A percentile compares a stretch with the other conserved stretches of the same genome.
Conservation (phyloP, 257 asterid species). For the Nemophila menziesii region DNA sequence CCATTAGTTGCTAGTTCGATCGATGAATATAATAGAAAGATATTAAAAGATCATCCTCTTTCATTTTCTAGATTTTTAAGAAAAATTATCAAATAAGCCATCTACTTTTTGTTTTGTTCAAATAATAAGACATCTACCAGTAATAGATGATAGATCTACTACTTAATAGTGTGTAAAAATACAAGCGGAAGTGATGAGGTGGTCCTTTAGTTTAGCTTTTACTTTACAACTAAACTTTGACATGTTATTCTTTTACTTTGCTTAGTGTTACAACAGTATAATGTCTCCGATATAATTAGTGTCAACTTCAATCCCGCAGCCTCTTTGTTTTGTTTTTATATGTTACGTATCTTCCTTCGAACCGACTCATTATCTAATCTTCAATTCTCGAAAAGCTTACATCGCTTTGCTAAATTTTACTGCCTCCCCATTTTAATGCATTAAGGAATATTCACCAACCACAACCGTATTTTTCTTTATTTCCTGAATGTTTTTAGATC, state of each 20-base stretch:
- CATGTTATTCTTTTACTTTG: constrained; percentile 12
- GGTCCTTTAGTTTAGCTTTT: constrained; percentile 17
- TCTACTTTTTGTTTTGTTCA: too few species aligned
- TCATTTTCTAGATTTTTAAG: too few species aligned
- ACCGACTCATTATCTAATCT: constrained; percentile 12
- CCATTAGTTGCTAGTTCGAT: too few species aligned
- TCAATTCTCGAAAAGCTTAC: constrained; percentile 7
- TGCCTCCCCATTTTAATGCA: neutral
- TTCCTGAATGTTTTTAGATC: too few species aligned
- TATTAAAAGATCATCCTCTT: too few species aligned
- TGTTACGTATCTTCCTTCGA: constrained; percentile 10
- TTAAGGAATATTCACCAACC: too few species aligned
- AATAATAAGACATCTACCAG: too few species aligned
- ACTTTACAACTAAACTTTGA: constrained; percentile 25
- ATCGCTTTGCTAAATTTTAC: neutral
- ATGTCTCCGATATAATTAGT: constrained; percentile 30
- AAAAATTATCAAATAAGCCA: too few species aligned
- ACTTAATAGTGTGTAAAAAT: too few species aligned
- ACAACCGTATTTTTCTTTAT: too few species aligned
- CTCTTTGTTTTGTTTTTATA: constrained; percentile 9
- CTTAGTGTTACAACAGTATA: constrained; percentile 13
- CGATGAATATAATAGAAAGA: too few species aligned
- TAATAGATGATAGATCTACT: too few species aligned
- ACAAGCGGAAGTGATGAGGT: neutral
- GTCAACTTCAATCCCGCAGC: constrained; percentile 30